Base-by-base conservation (phyloP, 164 flowering plant genomes). In the Chimonanthus salicifolius region DNA sequence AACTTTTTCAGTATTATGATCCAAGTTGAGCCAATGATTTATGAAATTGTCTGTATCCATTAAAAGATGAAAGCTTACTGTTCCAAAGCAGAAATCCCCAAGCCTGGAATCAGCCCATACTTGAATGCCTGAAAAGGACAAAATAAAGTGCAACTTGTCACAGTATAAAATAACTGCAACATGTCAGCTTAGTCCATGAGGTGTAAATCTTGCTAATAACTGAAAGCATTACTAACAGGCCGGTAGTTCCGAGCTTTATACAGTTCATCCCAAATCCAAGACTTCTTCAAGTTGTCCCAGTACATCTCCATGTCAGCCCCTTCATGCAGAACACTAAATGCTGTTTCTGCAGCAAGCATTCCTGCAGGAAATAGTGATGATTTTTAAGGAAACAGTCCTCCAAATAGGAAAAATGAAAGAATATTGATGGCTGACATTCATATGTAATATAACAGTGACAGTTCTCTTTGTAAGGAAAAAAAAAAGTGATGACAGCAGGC, bases 231-330 rank as follows among this genome's bases (percentile, higher is more conserved):
- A 87, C 92, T 80, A 44, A 95, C 99, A 47, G 98, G 99, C 45
- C 98, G 85, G 76, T 86, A 96, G 78, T 96, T 96, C 71, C 99
- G 84, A 74, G 97, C 93, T 76, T 21, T 75, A 71, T 85, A 76
- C 47, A 96, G 95, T 79, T 96, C 99, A 71, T 92, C 83, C 99
- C 98, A 96, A 67, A 92, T 82, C 99, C 99, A 96, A 16, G 98
- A 93, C 62, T 80, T 85, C 82, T 78, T 82, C 73, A 96, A 82
- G 62, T 64, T 77, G 58, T 89, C 88, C 95, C 97, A 92, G 75
- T 89, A 96, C 44, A 67, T 66, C 70, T 89, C 89, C 92, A 94
- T 86, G 49, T 71, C 79, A 10, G 79, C 75, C 49, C 84, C 88
- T 72, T 83, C 86, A 75, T 83, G 84, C 65, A 94, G 85, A 21